phyloP scores from a whole-genome alignment of 306 rosid genomes.

The Quercus engelmannii region DNA sequence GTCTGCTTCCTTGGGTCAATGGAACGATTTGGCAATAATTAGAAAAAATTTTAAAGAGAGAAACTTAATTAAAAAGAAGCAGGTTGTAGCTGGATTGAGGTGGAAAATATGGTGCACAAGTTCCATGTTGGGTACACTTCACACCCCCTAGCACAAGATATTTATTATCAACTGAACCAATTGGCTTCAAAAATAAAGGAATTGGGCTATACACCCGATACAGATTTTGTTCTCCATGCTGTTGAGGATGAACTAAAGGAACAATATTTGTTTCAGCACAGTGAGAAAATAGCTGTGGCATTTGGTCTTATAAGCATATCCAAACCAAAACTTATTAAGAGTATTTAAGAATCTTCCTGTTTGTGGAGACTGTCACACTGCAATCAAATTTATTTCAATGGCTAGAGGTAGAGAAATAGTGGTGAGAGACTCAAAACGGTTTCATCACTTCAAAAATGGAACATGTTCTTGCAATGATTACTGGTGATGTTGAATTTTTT shows the following conservation, averaged over 20 bases:
- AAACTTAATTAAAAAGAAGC: conserved; percentile 51
- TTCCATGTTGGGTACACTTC: conserved; percentile 68
- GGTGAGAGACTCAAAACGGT: conserved; percentile 59
- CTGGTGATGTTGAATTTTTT: conserved; percentile 29
- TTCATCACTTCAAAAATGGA: conserved; percentile 64
- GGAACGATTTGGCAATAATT: conserved; percentile 53
- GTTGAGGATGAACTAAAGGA: conserved; percentile 66
- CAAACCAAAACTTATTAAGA: conserved; percentile 40
- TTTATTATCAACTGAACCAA: conserved; percentile 40
- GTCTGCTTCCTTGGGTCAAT: conserved; percentile 47
- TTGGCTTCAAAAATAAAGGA: conserved; percentile 44
- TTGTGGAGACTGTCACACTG: conserved; percentile 62
- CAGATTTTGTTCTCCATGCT: conserved; percentile 65
- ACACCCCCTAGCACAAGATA: conserved; percentile 46
- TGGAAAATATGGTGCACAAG: conserved; percentile 50
- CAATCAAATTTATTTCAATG: conserved; percentile 50
- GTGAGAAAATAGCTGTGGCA: conserved; percentile 72
- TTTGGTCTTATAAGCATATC: conserved; percentile 52
- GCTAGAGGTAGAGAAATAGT: conserved; percentile 59
- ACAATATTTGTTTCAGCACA: conserved; percentile 2
- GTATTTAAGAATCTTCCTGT: conserved; percentile 58
- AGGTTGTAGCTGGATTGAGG: conserved; percentile 67
- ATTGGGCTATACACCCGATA: conserved; percentile 51
- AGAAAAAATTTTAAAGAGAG: conserved; percentile 55
- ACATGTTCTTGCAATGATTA: conserved; percentile 63